Evolutionary conservation across 345 rosid genomes (phyloP).

Genomic region (Eucalyptus brandiana): DNA sequence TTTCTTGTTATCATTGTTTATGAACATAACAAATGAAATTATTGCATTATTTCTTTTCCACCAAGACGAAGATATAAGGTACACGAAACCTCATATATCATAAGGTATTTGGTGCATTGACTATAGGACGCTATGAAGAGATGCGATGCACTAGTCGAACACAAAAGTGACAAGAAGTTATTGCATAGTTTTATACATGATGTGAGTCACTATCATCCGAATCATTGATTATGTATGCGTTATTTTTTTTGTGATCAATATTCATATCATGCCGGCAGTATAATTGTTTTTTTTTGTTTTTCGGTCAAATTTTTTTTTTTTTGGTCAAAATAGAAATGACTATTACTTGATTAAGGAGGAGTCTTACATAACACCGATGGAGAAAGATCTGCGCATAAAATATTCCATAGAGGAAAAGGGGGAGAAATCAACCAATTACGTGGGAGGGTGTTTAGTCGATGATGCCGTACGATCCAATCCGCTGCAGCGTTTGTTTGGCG

Average conservation of each 20-base stretch:
- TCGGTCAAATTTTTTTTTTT: too few species aligned
- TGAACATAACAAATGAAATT: not conserved
- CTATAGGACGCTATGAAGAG: not conserved
- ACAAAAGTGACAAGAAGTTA: not conserved
- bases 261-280: not conserved
- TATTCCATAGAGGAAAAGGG: too few species aligned
- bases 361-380: too few species aligned
- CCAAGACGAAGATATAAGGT: not conserved
- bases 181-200: not conserved
- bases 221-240: not conserved
- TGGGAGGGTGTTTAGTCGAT: too few species aligned
- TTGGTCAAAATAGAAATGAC: too few species aligned
- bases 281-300: too few species aligned
- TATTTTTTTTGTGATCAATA: not conserved
- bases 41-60: rapidly evolving
- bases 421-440: too few species aligned
- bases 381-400: too few species aligned
- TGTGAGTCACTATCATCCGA: not conserved
- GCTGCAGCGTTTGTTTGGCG: too few species aligned
- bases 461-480: too few species aligned
- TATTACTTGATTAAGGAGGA: too few species aligned
- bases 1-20: not conserved
- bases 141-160: not conserved
- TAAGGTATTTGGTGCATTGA: not conserved
- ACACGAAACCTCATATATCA: not conserved